A percentile compares a stretch with the other conserved stretches of the same genome.
These are phyloP conservation scores for Hortiboletus rubellus DNA, from an alignment of 1,284 basidiomycete species.

Conservation along the genomic window DNA sequence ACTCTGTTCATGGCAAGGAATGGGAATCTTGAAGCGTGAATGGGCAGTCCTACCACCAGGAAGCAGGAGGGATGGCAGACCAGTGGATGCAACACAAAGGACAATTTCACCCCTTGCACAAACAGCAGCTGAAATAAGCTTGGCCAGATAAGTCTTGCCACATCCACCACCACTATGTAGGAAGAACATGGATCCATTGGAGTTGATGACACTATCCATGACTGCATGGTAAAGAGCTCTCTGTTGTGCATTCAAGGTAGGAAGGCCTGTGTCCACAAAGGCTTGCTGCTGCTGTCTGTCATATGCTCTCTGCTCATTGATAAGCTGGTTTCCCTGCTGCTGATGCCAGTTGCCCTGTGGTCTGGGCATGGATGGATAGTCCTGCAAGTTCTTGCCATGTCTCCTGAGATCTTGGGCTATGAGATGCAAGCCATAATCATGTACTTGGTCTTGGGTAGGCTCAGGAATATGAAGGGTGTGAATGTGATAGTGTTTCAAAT, in stretches of 20 bases:
- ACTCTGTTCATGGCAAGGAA: too few species aligned
- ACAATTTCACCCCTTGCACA: too few species aligned
- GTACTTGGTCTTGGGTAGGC: conserved; percentile 33
- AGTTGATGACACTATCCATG: too few species aligned
- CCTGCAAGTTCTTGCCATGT: conserved; percentile 21
- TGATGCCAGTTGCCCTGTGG: conserved; percentile 31
- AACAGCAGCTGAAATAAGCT: too few species aligned
- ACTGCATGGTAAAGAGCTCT: conserved; percentile 8
- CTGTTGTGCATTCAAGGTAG: conserved; percentile 9
- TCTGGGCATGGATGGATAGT: conserved; percentile 38
- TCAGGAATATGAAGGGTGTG: conserved; percentile 10
- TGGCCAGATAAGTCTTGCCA: too few species aligned
- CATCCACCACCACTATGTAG: too few species aligned
- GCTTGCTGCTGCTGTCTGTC: conserved; percentile 21
- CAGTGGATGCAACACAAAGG: too few species aligned
- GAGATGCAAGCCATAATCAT: conserved; percentile 42
- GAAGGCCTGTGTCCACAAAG: conserved; percentile 7
- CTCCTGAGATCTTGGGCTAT: conserved; percentile 34
- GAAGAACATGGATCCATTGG: too few species aligned
- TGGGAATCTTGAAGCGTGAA: too few species aligned
- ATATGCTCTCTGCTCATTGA: conserved; percentile 42
- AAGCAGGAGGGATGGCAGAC: too few species aligned
- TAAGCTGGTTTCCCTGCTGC: conserved; percentile 33
- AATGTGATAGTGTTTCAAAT: conserved; percentile 20
- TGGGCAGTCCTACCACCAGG: too few species aligned